Evolutionary conservation across 352 stramenopile genomes (phyloP), one percentile per base, ranked within the genome.

Genomic region (Aphanomyces euteiches): DNA sequence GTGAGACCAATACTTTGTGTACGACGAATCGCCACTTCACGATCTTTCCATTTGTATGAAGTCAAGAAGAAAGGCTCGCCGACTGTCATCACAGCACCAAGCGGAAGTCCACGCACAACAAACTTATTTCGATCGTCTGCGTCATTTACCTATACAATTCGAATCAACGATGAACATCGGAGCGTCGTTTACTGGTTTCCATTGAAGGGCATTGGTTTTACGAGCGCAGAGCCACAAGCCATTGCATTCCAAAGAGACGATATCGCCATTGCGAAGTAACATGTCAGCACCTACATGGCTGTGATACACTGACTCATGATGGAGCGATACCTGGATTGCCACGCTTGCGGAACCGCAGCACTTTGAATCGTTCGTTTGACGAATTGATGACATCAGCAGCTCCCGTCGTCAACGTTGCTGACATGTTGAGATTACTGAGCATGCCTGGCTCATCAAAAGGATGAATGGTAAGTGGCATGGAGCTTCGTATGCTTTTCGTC

Each of bases 61-160:
- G 84, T 90, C 12, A 95, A 77, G 72, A 95, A 95, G 72, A 93
- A 95, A 60, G 93, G 93, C 69, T 95, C 87, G 0, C 87, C 87
- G 0, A 87, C 81, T 1, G 82, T 77, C 40, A 95, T 56, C 45
- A 84, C 91, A 7, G 88, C 80, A 5, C 87, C 87, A 19, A 93
- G 73, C 40, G 85, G 83, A 12, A 95, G 72, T 0, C 87, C 87
- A 37, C 87, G 79, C n/a, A 95, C 76, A 45, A 95, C 87, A 70
- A 93, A 95, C 63, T 93, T 92, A 77, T 84, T 90, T 36, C 87
- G 80, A 21, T 95, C 87, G 60, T 93, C 87, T 15, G 63, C 43
- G 37, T 69, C 63, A 39, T 13, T 59, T 10, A 69, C 63, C 63
- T 69, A 58, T 28, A 37, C 37, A 19, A n/a, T 48, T 37, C 19